Base-by-base conservation (phyloP, 768 basidiomycete species). In the Pisolithus marmoratus region DNA sequence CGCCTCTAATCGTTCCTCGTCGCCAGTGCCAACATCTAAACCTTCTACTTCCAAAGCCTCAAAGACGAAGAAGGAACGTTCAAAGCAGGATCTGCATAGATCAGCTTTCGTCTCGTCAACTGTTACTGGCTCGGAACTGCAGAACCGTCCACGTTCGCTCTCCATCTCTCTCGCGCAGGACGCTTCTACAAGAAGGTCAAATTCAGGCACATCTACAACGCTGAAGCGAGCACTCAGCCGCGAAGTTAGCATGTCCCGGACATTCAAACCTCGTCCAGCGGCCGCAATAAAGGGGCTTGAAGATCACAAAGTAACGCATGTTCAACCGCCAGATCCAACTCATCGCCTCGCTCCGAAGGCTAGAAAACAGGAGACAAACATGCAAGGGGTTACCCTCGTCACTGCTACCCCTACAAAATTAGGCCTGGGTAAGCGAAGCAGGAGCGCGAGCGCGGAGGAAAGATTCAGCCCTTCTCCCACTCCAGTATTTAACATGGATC, bases 221-320 rank as follows among this genome's bases (percentile, higher is more conserved):
- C 80, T 80, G 60, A 80, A 79, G 55, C 75, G 78, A 9, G 68
- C 78, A 1, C 67, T 88, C n/a, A 82, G 75, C 52, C 76, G 85
- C 29, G 86, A 90, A 62, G 74, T 89, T 55, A 89, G 84, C 67
- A 90, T 90, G 87, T 82, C 82, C 17, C 76, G 85, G 29, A 77
- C 69, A 22, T 87, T 88, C 69, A 87, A 82, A 60, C 74, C 74
- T 43, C 51, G 75, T 58, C 52, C 54, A 52, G 53, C 58, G 45
- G 46, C 48, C 22, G 29, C 52, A 49, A 8, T 46, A 37, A 52
- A 60, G 55, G 52, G 46, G 7, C 15, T 15, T 9, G 46, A 45
- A 40, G n/a, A 54, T 48, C 19, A 41, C 34, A 20, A 48, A 40
- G 19, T 54, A 54, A 19, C 54, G 55, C 60, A 55, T 20, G 52